A percentile compares a stretch with the other conserved stretches of the same genome.
Conservation (phyloP, 139 green algal genomes). For the Coelastrella sp. region DNA sequence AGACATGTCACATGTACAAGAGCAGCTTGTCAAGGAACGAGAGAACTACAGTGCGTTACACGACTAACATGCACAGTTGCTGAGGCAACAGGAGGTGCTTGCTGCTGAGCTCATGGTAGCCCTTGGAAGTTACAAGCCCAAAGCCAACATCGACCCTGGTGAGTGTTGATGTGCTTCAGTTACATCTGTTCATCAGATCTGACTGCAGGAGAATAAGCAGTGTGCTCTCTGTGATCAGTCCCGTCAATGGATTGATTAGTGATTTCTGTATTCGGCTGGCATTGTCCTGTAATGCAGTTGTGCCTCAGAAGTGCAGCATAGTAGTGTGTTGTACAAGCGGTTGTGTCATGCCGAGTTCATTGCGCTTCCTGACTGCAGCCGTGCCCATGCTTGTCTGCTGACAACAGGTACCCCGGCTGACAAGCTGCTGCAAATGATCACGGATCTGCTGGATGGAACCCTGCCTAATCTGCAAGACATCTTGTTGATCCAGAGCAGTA, state of each 20-base stretch:
- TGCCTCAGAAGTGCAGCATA: not conserved
- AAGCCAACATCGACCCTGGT: constrained; percentile 63
- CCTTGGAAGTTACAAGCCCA: constrained; percentile 65
- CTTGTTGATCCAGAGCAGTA: constrained; percentile 65
- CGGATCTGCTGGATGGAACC: constrained; percentile 64
- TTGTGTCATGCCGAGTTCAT: no score
- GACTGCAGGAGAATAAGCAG: not conserved
- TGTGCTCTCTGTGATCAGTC: not conserved
- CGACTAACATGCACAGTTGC: constrained; percentile 55
- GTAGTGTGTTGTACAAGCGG: not conserved
- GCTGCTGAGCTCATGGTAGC: constrained; percentile 66
- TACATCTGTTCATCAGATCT: not conserved
- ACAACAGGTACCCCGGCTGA: constrained; percentile 65
- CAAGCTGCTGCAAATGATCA: constrained; percentile 73
- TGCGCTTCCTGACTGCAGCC: no score
- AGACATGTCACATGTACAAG: constrained; percentile 40
- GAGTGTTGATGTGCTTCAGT: not conserved
- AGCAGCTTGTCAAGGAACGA: constrained; percentile 38
- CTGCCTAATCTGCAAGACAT: constrained; percentile 66
- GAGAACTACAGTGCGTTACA: constrained; percentile 26
- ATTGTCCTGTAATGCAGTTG: not conserved
- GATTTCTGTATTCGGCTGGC: not conserved
- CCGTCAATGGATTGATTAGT: not conserved
- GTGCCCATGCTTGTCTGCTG: no score
- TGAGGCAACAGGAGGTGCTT: constrained; percentile 61